phyloP scores from a whole-genome alignment of 306 rosid genomes.

The Fragaria vesca region DNA sequence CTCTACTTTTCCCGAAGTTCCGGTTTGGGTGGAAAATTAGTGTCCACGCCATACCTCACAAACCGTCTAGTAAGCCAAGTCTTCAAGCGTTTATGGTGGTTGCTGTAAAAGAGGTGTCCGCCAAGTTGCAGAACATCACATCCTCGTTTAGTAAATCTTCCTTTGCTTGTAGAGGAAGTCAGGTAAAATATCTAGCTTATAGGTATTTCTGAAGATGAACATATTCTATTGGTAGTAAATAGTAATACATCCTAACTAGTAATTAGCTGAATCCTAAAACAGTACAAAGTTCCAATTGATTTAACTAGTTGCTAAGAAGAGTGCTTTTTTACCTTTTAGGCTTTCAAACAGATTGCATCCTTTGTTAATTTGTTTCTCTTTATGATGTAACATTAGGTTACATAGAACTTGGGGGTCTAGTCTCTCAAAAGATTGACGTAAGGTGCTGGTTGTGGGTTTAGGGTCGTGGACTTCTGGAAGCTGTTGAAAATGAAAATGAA shows the following conservation, averaged over 20 bases:
- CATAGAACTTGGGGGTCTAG: not conserved
- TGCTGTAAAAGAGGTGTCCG: slow-evolving; percentile 68
- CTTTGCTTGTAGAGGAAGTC: slow-evolving; percentile 53
- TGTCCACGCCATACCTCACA: slow-evolving; percentile 67
- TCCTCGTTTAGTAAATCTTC: slow-evolving; percentile 47
- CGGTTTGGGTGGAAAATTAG: slow-evolving; percentile 92
- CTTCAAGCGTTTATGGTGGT: slow-evolving; percentile 85
- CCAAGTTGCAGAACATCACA: slow-evolving; percentile 53
- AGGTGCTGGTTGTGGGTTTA: slow-evolving; percentile 30
- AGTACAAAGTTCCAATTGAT: not conserved
- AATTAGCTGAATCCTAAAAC: not conserved
- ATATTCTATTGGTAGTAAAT: slow-evolving; percentile 17
- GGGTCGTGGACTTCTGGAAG: slow-evolving; percentile 71
- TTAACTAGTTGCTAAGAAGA: not conserved
- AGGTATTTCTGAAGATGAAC: slow-evolving; percentile 8
- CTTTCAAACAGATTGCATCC: not conserved
- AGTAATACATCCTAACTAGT: not conserved
- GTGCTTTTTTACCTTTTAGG: not conserved
- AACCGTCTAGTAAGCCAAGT: slow-evolving; percentile 55
- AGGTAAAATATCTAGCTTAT: slow-evolving; percentile 48
- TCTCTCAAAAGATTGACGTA: slow-evolving; percentile 28
- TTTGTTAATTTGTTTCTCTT: not conserved
- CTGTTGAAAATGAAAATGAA: slow-evolving; percentile 69
- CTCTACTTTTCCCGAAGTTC: slow-evolving; percentile 67
- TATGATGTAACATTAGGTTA: not conserved